These are phyloP conservation scores for Candida sakaeoensis DNA, from an alignment of 805 yeast species.

Conservation along the genomic window DNA sequence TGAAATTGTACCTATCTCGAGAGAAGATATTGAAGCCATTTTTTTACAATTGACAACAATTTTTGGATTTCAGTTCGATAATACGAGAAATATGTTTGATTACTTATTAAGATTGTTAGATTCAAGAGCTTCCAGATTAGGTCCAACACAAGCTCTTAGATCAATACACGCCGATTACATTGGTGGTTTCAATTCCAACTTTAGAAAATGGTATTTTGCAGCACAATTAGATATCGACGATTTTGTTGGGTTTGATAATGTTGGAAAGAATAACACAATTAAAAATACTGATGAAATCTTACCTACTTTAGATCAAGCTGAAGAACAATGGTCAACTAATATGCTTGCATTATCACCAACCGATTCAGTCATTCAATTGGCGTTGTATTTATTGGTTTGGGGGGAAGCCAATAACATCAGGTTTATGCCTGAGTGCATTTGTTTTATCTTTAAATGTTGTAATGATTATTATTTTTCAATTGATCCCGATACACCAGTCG, in stretches of 20 bases:
- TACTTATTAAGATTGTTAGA: constrained; percentile 59
- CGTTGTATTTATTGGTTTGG: constrained; percentile 75
- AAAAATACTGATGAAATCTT: constrained; percentile 16
- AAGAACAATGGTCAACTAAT: constrained; percentile 47
- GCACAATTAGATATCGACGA: constrained; percentile 64
- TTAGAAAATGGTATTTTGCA: constrained; percentile 74
- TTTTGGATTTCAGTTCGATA: constrained; percentile 70
- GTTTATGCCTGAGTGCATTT: constrained; percentile 85
- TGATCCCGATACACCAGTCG: constrained; percentile 27
- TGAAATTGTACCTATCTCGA: constrained; percentile 44
- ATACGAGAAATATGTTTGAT: constrained; percentile 63
- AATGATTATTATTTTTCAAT: constrained; percentile 58
- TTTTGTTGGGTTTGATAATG: constrained; percentile 33
- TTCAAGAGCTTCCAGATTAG: constrained; percentile 65
- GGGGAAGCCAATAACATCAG: constrained; percentile 86
- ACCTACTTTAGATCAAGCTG: constrained; percentile 38
- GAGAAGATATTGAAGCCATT: constrained; percentile 53
- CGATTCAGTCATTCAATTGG: constrained; percentile 60
- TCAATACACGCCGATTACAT: constrained; percentile 71
- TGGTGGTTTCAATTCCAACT: constrained; percentile 68
- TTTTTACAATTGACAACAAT: constrained; percentile 49
- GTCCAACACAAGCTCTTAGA: constrained; percentile 50
- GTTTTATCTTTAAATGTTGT: constrained; percentile 81
- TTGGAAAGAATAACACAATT: constrained; percentile 20
- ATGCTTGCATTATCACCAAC: constrained; percentile 49